Evolutionary conservation across 495 filamentous ascomycete genomes (phyloP), one percentile per base, ranked within the genome.

Genomic region (Hyphodiscus hymeniophilus): DNA sequence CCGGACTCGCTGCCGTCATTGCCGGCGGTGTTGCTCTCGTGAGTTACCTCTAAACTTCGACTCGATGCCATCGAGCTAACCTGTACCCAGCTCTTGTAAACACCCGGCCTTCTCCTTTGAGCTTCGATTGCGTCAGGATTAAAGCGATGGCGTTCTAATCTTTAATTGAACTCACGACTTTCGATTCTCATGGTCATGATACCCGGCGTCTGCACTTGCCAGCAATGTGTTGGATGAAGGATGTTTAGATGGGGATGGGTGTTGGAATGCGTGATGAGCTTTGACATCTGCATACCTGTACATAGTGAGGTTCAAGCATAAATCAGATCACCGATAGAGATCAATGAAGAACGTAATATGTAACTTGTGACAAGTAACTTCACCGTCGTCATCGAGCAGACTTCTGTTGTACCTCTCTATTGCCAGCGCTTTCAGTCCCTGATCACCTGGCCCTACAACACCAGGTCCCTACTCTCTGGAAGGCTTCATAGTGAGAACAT

Each of bases 1-100:
- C 58, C 22, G 51, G 48, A 20, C 35, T 58, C 38, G 54, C 51
- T 35, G 43, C 57, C 43, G 34, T 54, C 30, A 46, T 60, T 48
- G 58, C 55, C 42, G 58, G 51, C 38, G 54, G 45, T 54, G 40
- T 60, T 31, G 54, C 54, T 55, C 58, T 58, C 35, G 53, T 60
- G 48, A 26, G 50, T 51, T 26, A 21, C n/a, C 32, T 26, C 16
- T 26, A 0, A 26, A 11, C 26, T 10, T 18, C 10, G 6, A 33
- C 18, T n/a, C 7, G 10, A 13, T 2, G 1, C n/a, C n/a, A n/a
- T n/a, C n/a, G n/a, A n/a, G n/a, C 48, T 52, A 47, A 55, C 45
- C 30, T 30, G 11, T n/a, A 12, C 24, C 18, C 18, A 59, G 56
- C 47, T 59, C 52, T 42, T 59, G 20, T 59, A 55, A 56, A 17